These are phyloP conservation scores for Sonneratia alba DNA, from an alignment of 345 rosid species.

Conservation along the genomic window DNA sequence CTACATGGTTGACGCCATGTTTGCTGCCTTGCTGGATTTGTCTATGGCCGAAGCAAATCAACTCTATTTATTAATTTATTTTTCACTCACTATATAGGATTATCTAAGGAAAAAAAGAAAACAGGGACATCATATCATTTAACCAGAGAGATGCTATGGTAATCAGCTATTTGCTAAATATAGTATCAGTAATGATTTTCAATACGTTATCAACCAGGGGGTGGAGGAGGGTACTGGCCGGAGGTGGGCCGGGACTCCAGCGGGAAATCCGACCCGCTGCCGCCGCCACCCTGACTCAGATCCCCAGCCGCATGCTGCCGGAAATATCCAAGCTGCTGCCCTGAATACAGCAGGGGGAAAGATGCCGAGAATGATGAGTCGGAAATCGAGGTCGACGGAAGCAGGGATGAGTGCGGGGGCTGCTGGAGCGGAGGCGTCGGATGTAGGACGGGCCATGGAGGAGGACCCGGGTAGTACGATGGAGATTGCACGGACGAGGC, in stretches of 20 bases:
- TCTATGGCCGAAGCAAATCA: too few species aligned
- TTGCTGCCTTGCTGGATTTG: too few species aligned
- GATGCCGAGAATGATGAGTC: background rate
- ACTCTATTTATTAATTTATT: too few species aligned
- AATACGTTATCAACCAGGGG: background rate
- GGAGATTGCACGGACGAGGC: constrained; percentile 3
- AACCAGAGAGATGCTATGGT: too few species aligned
- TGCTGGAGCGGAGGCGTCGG: background rate
- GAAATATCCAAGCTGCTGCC: constrained; percentile 3
- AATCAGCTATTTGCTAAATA: too few species aligned
- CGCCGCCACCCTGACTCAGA: background rate
- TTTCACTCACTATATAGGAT: too few species aligned
- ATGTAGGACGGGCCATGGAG: background rate
- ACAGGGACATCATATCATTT: too few species aligned
- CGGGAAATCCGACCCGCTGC: background rate
- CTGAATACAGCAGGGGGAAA: constrained; percentile 8
- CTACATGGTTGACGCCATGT: too few species aligned
- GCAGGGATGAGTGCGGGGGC: background rate
- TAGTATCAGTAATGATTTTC: too few species aligned
- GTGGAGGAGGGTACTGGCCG: background rate
- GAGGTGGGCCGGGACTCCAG: constrained; percentile 3
- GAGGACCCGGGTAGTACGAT: background rate
- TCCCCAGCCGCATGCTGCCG: background rate
- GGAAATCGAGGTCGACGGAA: background rate
- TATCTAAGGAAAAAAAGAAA: too few species aligned